phyloP scores from a whole-genome alignment of 768 basidiomycete species.

The Pisolithus albus region DNA sequence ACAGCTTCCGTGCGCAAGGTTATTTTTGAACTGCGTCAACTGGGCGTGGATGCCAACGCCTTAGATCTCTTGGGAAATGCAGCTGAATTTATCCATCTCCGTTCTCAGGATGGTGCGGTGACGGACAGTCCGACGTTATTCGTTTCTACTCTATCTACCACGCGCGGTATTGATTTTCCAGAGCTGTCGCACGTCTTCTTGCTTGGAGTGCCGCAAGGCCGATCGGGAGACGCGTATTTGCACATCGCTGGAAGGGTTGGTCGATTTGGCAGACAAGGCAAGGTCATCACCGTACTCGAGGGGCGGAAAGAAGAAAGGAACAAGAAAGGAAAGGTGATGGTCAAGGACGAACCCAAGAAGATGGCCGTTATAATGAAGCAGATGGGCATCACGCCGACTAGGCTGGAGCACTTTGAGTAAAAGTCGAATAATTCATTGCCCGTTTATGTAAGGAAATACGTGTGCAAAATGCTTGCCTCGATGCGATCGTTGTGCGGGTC shows the following conservation, averaged over 20 bases:
- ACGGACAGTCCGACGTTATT: constrained; percentile 55
- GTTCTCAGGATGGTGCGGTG: constrained; percentile 26
- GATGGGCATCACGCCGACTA: constrained; percentile 39
- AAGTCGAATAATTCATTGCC: neutral
- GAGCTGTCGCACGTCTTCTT: constrained; percentile 71
- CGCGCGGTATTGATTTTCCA: constrained; percentile 68
- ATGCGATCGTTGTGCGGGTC: neutral
- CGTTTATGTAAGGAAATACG: neutral
- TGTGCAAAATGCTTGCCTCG: neutral
- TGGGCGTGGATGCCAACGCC: constrained; percentile 62
- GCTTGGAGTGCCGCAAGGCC: constrained; percentile 51
- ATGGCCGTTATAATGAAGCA: constrained; percentile 40
- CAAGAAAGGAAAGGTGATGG: constrained; percentile 21
- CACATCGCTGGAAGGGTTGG: constrained; percentile 75
- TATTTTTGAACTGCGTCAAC: constrained; percentile 53
- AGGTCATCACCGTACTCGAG: constrained; percentile 58
- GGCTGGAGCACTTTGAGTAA: constrained; percentile 48
- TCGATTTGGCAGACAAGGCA: constrained; percentile 58
- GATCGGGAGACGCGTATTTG: constrained; percentile 52
- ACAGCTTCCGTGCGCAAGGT: constrained; percentile 54
- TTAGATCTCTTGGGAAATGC: constrained; percentile 46
- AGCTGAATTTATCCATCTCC: constrained; percentile 37
- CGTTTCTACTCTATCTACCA: constrained; percentile 62
- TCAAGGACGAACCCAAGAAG: constrained; percentile 30
- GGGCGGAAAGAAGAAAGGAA: constrained; percentile 24